Evolutionary conservation across 345 rosid genomes (phyloP).

Genomic region (Euphorbia lathyris): DNA sequence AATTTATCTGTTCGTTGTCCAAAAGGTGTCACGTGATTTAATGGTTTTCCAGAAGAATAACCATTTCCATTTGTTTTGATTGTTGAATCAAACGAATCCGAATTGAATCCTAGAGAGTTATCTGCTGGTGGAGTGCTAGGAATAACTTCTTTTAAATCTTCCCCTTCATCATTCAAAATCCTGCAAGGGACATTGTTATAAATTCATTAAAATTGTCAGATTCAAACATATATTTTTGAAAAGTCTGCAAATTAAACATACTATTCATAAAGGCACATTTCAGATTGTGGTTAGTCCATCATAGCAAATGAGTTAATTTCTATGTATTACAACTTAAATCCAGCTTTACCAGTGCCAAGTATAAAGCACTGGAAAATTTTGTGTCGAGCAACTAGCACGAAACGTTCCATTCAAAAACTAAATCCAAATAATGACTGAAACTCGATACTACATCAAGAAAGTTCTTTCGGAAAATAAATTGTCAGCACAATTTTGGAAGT

Average conservation of each 20-base stretch:
- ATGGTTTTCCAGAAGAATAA: constrained; percentile 58
- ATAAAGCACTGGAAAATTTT: not conserved
- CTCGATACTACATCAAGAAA: not conserved
- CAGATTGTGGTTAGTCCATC: not conserved
- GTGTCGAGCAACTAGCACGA: not conserved
- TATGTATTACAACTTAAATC: not conserved
- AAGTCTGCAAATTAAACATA: constrained; percentile 3
- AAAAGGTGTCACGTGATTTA: constrained; percentile 70
- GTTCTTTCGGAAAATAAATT: not conserved
- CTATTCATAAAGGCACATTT: not conserved
- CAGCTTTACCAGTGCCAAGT: not conserved
- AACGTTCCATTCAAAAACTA: not conserved
- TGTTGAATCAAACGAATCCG: constrained; percentile 46
- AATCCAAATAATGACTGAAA: not conserved
- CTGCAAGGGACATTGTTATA: constrained; percentile 24
- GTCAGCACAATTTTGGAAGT: not conserved
- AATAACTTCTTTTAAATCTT: constrained; percentile 43
- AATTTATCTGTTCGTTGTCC: constrained; percentile 64
- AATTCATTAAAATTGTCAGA: not conserved
- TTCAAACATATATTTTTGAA: not conserved
- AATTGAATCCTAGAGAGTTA: constrained; percentile 35
- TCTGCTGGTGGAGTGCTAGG: constrained; percentile 70
- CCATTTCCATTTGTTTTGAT: constrained; percentile 42
- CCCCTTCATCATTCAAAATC: constrained; percentile 63
- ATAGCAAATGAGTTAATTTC: not conserved